Evolutionary conservation across 345 rosid genomes (phyloP), one percentile per base, ranked within the genome.

Genomic region (Physaria fendleri): DNA sequence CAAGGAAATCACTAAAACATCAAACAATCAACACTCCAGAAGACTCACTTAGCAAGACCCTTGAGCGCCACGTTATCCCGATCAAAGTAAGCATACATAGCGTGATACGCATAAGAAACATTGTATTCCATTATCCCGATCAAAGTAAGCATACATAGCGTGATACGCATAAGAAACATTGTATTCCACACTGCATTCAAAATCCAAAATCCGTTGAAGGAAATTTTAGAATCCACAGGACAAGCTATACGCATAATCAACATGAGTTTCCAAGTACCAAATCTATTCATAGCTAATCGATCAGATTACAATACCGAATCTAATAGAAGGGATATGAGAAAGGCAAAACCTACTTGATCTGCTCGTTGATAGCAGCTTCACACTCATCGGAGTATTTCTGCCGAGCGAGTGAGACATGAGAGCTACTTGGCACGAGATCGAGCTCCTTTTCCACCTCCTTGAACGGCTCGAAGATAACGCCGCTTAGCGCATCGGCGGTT

Each of bases 371-470:
- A 41, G 95, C 95, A 4, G 95, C 76, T 73, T 92, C 98, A 56
- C 81, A 73, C 54, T 76, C 87, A 33, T 88, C 84, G 1, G 66
- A 12, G 62, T 45, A 92, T 67, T 83, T 88, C 14, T 88, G 97
- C 16, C 95, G 80, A 10, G 95, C 98, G 39, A 92, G 81, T 4
- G 98, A 92, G 32, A 65, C 68, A 8, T 92, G 81, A 15, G 93
- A 82, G 34, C 74, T 33, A 3, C 66, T 72, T 10, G 98, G 98
- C 20, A 92, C 95, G 45, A 92, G 87, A 78, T 78, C 80, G 51
- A 92, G 89, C 75, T 88, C 98, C 76, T 84, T 92, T 76, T 92
- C 84, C 27, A 92, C 93, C 71, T 92, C 98, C 74, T 80, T 82
- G 27, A 91, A 88, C 9, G 98, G 98, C 77, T 82, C 78, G 37